Conservation (phyloP, 148 eudicot species). For the Rhododendron vialii region DNA sequence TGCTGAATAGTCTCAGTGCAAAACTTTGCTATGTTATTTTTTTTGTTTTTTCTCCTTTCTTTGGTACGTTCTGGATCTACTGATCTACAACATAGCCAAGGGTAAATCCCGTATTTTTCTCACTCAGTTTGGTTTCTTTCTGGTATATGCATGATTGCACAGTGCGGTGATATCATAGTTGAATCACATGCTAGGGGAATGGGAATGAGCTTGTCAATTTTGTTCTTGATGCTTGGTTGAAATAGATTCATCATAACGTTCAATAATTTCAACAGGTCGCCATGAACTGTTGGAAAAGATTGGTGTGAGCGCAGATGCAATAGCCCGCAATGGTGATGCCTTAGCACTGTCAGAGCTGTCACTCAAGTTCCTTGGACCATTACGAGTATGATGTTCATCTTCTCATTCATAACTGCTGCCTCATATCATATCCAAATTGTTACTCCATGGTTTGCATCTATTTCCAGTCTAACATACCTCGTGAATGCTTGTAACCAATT, state of each 20-base stretch:
- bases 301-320: conserved; percentile 64
- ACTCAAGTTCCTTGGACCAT: conserved; percentile 75
- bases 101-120: not conserved
- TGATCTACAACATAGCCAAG: not conserved
- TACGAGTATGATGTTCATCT: conserved; percentile 49
- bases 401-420: not conserved
- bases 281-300: conserved; percentile 71
- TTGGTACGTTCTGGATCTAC: not conserved
- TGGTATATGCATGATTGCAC: not conserved
- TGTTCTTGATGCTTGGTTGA: not conserved
- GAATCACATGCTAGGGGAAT: not conserved
- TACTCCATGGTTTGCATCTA: not conserved
- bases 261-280: conserved; percentile 41
- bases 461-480: not conserved
- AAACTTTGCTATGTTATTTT: not conserved
- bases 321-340: conserved; percentile 80
- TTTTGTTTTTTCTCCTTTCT: not conserved
- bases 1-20: not conserved
- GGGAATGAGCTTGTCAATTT: not conserved
- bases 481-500: not conserved
- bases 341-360: conserved; percentile 76
- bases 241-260: conserved; percentile 1
- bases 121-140: not conserved
- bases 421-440: not conserved
- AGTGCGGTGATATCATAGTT: not conserved